Percentiles rank a stretch among this genome's conserved stretches.
Conservation (phyloP, 208 protist genomes). For the Leishmania tarentolae region DNA sequence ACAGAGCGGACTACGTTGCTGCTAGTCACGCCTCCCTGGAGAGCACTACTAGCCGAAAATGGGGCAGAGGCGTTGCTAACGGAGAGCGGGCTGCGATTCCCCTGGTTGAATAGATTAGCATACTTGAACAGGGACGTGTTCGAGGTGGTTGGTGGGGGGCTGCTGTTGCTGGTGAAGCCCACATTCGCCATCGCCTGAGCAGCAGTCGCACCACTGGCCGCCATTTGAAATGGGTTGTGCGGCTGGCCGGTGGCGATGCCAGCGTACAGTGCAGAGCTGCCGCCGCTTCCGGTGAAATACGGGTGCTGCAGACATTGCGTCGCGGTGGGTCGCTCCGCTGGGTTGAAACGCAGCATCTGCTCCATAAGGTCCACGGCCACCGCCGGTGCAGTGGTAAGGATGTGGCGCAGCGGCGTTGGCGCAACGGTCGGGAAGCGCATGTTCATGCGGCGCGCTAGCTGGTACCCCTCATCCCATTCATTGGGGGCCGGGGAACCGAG, state of each 20-base stretch:
- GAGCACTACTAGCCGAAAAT: conserved; percentile 25
- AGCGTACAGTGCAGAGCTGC: conserved; percentile 73
- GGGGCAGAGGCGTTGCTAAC: conserved; percentile 22
- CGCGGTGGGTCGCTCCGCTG: conserved; percentile 94
- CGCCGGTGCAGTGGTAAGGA: conserved; percentile 91
- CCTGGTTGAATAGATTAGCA: conserved; percentile 64
- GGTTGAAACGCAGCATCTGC: conserved; percentile 95
- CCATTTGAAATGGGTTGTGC: conserved; percentile 90
- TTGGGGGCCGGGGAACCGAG: conserved; percentile 82
- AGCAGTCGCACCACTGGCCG: conserved; percentile 28
- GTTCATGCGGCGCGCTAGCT: conserved; percentile 90
- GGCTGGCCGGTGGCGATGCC: conserved; percentile 86
- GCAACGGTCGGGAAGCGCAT: conserved; percentile 95
- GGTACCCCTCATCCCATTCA: conserved; percentile 94
- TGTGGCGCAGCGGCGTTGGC: conserved; percentile 82
- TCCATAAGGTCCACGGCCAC: conserved; percentile 96
- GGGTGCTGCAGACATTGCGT: conserved; percentile 94
- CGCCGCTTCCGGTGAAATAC: conserved; percentile 92
- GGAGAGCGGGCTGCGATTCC: conserved; percentile 54
- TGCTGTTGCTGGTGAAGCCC: conserved; percentile 48
- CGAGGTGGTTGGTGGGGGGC: conserved; percentile 42
- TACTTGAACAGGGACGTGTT: conserved; percentile 55
- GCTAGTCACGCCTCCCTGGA: conserved; percentile 28
- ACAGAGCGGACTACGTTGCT: conserved; percentile 32
- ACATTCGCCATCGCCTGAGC: conserved; percentile 31